phyloP scores from a whole-genome alignment of 208 protist genomes.

The Wallacemonas rigidus region DNA sequence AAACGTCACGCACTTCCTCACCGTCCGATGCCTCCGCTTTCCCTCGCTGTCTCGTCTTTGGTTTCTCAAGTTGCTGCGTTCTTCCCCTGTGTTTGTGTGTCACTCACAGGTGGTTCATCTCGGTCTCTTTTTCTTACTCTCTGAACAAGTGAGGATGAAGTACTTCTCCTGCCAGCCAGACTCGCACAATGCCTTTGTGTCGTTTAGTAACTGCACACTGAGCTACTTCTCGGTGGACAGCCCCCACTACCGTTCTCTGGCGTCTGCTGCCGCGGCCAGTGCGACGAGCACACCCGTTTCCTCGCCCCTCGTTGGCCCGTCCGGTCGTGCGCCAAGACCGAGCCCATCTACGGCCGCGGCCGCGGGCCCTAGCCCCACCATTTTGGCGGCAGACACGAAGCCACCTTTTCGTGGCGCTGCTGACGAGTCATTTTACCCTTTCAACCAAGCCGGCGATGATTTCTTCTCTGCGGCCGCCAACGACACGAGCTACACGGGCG shows the following conservation, averaged over 20 bases:
- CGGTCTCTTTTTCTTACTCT: slow-evolving; percentile 20
- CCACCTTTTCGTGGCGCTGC: background rate
- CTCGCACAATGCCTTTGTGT: slow-evolving; percentile 81
- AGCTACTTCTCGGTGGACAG: slow-evolving; percentile 76
- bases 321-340: too few species aligned
- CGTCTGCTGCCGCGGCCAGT: slow-evolving; percentile 4
- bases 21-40: background rate
- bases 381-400: background rate
- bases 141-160: slow-evolving; percentile 56
- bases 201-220: slow-evolving; percentile 63
- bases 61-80: background rate
- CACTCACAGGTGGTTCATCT: slow-evolving; percentile 7
- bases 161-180: slow-evolving; percentile 82
- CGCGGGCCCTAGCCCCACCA: background rate
- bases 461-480: background rate
- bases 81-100: background rate
- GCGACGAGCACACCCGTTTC: background rate
- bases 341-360: background rate
- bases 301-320: background rate
- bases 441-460: slow-evolving; percentile 1
- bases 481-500: background rate
- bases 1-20: background rate
- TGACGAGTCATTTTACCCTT: background rate
- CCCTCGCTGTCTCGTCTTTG: too few species aligned
- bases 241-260: slow-evolving; percentile 25